Base-by-base conservation (phyloP, 179 eudicot genomes). In the Beta macrorhiza region DNA sequence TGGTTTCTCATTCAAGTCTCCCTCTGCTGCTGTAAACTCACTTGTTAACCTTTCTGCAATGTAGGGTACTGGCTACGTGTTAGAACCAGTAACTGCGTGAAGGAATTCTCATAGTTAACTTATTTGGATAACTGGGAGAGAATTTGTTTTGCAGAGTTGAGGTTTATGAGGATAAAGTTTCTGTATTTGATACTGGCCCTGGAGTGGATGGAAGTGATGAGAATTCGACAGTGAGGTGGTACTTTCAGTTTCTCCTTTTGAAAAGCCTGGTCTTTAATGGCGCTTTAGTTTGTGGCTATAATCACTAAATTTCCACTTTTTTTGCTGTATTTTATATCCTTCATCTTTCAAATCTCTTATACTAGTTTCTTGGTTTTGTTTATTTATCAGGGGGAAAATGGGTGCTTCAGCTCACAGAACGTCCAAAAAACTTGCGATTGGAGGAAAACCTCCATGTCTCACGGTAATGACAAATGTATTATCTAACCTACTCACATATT, bases 191-290 rank as follows among this genome's bases (percentile, higher is more conserved):
- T 78, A 83, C 91, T 57, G 97, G 95, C 75, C 90, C 92, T 44
- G 97, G 97, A 42, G 90, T 93, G 93, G 93, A 90, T 73, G 92
- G 84, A 42, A 87, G 88, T 11, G 84, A 75, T 7, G 94, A 89
- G 74, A 90, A 92, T 70, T 89, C 90, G n/a, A 85, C 91, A 53
- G 91, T 77, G 56, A 89, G 91, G 78, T 93, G 97, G 97, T 93
- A 88, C 37, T 79, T 58, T 80, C 71, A 45, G 22, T 29, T 62
- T 75, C 14, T 49, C 75, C 70, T 20, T 61, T 56, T 65, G 32
- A 20, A 32, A 32, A 32, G 37, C 37, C 0, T 49, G 69, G 72
- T 47, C 19, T 56, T 15, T 65, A 63, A 58, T 75, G 67, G 25
- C 25, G 19, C 58, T 56, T 7, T 29, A 19, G 51, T 47, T 72